A percentile compares a stretch with the other conserved stretches of the same genome.
Evolutionary conservation across 495 filamentous ascomycete species (phyloP).

Genomic region (Podospora conica): DNA sequence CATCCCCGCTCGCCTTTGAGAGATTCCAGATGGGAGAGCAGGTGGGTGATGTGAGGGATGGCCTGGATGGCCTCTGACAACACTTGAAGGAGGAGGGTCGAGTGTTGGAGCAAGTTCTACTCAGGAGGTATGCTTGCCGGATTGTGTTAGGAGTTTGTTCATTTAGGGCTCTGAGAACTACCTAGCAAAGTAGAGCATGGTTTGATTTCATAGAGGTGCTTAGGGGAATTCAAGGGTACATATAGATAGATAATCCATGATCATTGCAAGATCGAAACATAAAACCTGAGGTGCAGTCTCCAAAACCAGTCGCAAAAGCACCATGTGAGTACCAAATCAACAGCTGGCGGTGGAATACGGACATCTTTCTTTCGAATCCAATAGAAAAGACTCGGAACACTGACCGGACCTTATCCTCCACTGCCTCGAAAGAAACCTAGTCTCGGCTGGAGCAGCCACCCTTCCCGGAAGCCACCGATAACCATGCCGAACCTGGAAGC

Average conservation of each 20-base stretch:
- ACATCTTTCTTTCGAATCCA: no score
- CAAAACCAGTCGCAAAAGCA: no score
- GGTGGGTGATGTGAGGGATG: not conserved
- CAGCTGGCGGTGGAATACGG: not conserved
- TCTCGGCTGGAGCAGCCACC: not conserved
- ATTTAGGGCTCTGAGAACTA: not conserved
- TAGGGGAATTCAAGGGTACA: no score
- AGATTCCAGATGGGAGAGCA: not conserved
- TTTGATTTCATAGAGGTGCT: no score
- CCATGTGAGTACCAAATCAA: no score
- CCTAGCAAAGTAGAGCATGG: not conserved
- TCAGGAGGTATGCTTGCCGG: not conserved
- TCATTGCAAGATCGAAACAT: no score
- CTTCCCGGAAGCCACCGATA: no score
- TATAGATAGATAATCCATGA: no score
- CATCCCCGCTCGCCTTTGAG: not conserved
- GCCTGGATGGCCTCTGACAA: not conserved
- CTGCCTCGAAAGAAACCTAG: not conserved
- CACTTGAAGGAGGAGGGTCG: not conserved
- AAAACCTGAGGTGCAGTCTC: no score
- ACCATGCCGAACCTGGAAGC: not conserved
- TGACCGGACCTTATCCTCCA: not conserved
- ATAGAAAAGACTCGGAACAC: not conserved
- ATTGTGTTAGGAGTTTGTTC: not conserved
- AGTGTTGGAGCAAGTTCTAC: not conserved